Evolutionary conservation across 352 stramenopile genomes (phyloP).

Genomic region (Globisporangium middletonii): DNA sequence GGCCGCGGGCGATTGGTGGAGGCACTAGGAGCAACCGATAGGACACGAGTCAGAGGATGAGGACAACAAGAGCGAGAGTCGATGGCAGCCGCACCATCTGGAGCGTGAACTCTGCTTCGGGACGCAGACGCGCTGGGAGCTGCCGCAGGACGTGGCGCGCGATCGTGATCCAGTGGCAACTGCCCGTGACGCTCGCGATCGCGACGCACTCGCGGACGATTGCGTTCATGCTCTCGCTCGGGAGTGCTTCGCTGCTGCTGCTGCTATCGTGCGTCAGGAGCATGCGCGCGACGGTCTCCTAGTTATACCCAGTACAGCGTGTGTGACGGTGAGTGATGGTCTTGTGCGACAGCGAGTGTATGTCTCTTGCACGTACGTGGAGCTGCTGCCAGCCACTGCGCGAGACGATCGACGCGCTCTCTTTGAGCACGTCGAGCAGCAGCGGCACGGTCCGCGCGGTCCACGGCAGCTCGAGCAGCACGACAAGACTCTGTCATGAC

Average conservation of each 20-base stretch:
- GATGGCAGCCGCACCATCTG: conserved; percentile 46
- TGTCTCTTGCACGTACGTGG: conserved; percentile 21
- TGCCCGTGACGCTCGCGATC: conserved; percentile 35
- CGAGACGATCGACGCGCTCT: conserved; percentile 39
- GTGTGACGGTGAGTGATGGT: background rate
- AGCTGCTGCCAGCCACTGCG: conserved; percentile 43
- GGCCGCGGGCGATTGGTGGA: conserved; percentile 49
- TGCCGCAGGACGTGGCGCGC: conserved; percentile 42
- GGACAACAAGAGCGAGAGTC: background rate
- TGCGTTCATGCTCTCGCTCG: conserved; percentile 50
- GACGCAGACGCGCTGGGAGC: conserved; percentile 43
- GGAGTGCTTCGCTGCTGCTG: conserved; percentile 17
- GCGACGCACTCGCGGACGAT: conserved; percentile 58
- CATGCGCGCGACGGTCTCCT: conserved; percentile 47
- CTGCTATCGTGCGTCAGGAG: conserved; percentile 7
- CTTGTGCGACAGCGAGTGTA: background rate
- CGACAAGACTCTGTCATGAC: conserved; percentile 35
- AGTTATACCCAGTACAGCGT: background rate
- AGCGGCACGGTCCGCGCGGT: conserved; percentile 35
- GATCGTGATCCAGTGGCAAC: conserved; percentile 45
- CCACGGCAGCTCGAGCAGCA: conserved; percentile 68
- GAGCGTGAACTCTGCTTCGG: conserved; percentile 73
- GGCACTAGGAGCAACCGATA: conserved; percentile 21
- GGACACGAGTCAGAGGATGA: background rate
- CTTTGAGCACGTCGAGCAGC: conserved; percentile 53